These are phyloP conservation scores for Plasmopara viticola DNA, from an alignment of 352 stramenopile genomes.

Conservation along the genomic window DNA sequence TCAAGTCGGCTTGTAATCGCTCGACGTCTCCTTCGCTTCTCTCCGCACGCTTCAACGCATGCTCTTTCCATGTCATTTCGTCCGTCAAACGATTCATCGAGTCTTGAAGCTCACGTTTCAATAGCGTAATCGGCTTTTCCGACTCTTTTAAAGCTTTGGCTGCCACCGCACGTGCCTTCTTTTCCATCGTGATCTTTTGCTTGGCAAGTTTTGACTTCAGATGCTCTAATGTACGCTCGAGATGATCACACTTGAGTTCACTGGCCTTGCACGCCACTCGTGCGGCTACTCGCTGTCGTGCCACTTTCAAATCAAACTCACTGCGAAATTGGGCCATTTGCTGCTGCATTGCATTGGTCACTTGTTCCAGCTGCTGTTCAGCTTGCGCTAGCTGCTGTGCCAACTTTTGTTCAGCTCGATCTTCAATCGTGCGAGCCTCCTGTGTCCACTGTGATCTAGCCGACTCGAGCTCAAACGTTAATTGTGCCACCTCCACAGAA, in stretches of 20 bases:
- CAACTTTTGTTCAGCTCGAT: constrained; percentile 11
- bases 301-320: constrained; percentile 24
- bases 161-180: constrained; percentile 37
- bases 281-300: constrained; percentile 21
- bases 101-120: constrained; percentile 18
- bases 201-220: constrained; percentile 25
- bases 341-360: constrained; percentile 33
- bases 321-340: constrained; percentile 24
- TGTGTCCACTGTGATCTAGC: constrained; percentile 18
- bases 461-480: constrained; percentile 30
- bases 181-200: constrained; percentile 50
- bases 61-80: constrained; percentile 14
- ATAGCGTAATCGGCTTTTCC: constrained; percentile 8
- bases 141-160: constrained; percentile 20
- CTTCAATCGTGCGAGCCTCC: constrained; percentile 16
- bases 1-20: constrained; percentile 13
- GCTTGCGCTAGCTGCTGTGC: constrained; percentile 10
- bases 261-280: constrained; percentile 28
- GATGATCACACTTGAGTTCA: constrained; percentile 16
- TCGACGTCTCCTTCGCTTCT: constrained; percentile 16
- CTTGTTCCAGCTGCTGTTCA: constrained; percentile 19
- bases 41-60: constrained; percentile 10
- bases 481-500: constrained; percentile 24
- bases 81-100: constrained; percentile 13
- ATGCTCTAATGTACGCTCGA: constrained; percentile 21